Evolutionary conservation across 257 asterid species (phyloP).

Genomic region (Salvia rosmarinus): DNA sequence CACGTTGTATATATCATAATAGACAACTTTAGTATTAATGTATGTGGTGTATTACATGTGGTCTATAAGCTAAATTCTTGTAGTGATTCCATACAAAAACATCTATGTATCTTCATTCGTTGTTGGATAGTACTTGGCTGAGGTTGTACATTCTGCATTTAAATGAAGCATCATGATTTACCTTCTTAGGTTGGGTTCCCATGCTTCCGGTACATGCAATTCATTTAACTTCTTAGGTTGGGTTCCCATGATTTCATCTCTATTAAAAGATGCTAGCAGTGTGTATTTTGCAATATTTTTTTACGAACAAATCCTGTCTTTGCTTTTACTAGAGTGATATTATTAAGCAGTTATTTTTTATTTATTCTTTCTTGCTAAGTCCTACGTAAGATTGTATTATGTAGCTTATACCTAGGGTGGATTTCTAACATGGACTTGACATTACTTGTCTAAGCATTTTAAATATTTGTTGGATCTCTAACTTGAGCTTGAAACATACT

Average conservation of each 20-base stretch:
- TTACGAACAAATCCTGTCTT: background rate
- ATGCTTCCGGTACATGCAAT: background rate
- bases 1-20: too few species aligned
- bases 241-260: too few species aligned
- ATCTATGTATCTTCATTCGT: too few species aligned
- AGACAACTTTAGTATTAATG: too few species aligned
- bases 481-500: background rate
- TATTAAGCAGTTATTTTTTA: background rate
- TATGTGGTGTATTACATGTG: too few species aligned
- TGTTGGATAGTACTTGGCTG: too few species aligned
- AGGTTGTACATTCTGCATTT: too few species aligned
- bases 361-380: slow-evolving; percentile 16
- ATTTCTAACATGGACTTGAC: background rate
- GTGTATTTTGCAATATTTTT: too few species aligned
- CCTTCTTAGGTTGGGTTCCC: background rate
- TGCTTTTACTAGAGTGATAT: background rate
- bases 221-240: too few species aligned
- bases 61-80: too few species aligned
- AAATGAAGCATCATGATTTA: background rate
- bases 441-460: background rate
- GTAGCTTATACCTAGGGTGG: background rate
- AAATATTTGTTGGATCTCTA: background rate
- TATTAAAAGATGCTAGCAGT: too few species aligned
- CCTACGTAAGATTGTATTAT: background rate
- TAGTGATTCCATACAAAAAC: too few species aligned